Percentiles rank a stretch among this genome's conserved stretches.
Evolutionary conservation across 169 alveolate genomes (phyloP).

Genomic region (Eimeria brunetti): DNA sequence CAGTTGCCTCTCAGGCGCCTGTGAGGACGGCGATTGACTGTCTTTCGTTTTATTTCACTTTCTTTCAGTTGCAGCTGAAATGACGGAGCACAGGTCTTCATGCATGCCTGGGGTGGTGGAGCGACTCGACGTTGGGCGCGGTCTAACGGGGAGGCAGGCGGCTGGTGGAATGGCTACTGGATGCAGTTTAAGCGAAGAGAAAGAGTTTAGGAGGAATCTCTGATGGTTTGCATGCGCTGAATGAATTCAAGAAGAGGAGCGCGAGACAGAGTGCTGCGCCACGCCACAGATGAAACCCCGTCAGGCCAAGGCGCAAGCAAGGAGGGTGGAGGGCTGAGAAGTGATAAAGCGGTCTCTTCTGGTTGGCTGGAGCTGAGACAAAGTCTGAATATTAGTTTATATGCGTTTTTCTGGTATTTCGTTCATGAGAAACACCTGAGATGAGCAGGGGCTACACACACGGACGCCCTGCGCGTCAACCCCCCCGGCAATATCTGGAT

Average conservation of each 20-base stretch:
- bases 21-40: neutral
- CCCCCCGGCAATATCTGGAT: conserved; percentile 63
- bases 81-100: neutral
- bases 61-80: neutral
- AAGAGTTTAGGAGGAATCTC: neutral
- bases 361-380: conserved; percentile 14
- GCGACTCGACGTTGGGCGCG: conserved; percentile 39
- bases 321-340: conserved; percentile 6
- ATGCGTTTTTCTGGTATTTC: neutral
- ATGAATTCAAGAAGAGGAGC: neutral
- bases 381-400: conserved; percentile 11
- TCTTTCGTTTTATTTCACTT: neutral
- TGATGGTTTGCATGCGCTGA: neutral
- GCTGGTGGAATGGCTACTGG: neutral
- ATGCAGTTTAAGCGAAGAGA: neutral
- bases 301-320: conserved; percentile 43
- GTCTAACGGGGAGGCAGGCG: conserved; percentile 10
- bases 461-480: conserved; percentile 56
- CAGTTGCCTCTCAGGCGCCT: neutral
- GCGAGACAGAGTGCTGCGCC: conserved; percentile 52
- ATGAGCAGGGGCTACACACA: conserved; percentile 18
- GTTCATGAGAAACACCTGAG: conserved; percentile 2
- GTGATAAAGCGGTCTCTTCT: conserved; percentile 7
- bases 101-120: conserved; percentile 2
- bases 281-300: conserved; percentile 26